A percentile compares a stretch with the other conserved stretches of the same genome.
Conservation (phyloP, 1,139 yeast species). For the Candida gigantensis region DNA sequence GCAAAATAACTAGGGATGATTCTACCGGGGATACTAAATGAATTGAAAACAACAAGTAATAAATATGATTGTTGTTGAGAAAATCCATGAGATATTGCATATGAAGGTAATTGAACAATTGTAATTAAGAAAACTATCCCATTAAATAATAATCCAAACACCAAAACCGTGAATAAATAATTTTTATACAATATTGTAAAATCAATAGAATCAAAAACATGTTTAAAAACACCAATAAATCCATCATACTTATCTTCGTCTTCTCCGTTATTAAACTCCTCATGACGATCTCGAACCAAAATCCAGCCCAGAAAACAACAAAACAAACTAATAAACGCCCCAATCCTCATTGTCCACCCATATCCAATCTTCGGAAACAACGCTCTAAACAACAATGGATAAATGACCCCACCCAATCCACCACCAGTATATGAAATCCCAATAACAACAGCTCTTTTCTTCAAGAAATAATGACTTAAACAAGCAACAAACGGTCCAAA, state of each 20-base stretch:
- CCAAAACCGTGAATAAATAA: constrained; percentile 26
- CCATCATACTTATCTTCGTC: constrained; percentile 3
- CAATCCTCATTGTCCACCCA: constrained; percentile 30
- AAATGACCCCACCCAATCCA: constrained; percentile 30
- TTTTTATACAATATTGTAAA: constrained; percentile 25
- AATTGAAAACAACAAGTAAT: constrained; percentile 29
- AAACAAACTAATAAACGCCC: constrained; percentile 23
- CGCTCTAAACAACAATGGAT: constrained; percentile 25
- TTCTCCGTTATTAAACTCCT: constrained; percentile 18
- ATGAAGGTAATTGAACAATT: constrained; percentile 28
- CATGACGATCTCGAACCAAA: constrained; percentile 23
- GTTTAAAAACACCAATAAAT: constrained; percentile 11
- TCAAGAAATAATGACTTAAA: constrained; percentile 26
- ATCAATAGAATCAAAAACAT: constrained; percentile 27
- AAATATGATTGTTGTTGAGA: constrained; percentile 23
- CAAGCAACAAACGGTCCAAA: constrained; percentile 28
- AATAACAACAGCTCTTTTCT: constrained; percentile 25
- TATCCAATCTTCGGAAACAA: constrained; percentile 28
- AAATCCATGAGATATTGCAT: constrained; percentile 30
- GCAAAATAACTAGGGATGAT: constrained; percentile 31
- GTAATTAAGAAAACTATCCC: constrained; percentile 31
- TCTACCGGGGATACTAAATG: constrained; percentile 32
- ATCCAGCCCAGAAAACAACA: constrained; percentile 18
- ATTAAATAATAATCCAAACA: constrained; percentile 31
- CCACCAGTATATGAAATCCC: constrained; percentile 31